These are phyloP conservation scores for Tetrapisispora iriomotensis DNA, from an alignment of 805 yeast genomes.

Conservation along the genomic window DNA sequence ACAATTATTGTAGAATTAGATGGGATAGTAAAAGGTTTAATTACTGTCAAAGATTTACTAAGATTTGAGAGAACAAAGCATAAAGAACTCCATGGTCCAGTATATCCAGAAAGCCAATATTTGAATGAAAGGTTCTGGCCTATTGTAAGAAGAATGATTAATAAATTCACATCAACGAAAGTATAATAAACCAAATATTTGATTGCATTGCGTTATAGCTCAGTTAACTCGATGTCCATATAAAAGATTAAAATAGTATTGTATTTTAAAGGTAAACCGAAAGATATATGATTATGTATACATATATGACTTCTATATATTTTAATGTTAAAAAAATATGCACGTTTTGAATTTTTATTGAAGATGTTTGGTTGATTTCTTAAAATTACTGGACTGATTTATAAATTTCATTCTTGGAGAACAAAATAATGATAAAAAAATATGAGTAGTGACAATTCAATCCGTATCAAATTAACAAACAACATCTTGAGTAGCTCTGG, in stretches of 20 bases:
- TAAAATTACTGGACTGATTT: no score
- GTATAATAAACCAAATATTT: no score
- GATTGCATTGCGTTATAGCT: no score
- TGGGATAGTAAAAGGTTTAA: slow-evolving; percentile 59
- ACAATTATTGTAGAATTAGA: slow-evolving; percentile 54
- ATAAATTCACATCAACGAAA: not conserved
- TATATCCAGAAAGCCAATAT: slow-evolving; percentile 15
- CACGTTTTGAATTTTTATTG: no score
- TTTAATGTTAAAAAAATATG: slow-evolving; percentile 1
- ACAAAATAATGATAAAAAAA: no score
- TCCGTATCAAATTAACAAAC: slow-evolving; percentile 44
- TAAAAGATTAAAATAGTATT: not conserved
- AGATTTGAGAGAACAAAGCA: slow-evolving; percentile 40
- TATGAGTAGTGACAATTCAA: no score
- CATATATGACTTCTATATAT: not conserved
- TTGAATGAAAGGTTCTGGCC: slow-evolving; percentile 21
- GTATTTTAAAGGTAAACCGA: not conserved
- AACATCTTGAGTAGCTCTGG: slow-evolving; percentile 93
- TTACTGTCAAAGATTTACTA: slow-evolving; percentile 77
- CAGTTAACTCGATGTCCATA: no score
- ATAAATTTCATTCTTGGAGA: not conserved
- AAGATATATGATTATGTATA: not conserved
- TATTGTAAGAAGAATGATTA: slow-evolving; percentile 11
- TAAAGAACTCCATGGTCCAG: slow-evolving; percentile 23
- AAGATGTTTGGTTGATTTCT: no score